Evolutionary conservation across 2,329 filamentous ascomycete species (phyloP).

Genomic region (Aspergillus spinulosporus): DNA sequence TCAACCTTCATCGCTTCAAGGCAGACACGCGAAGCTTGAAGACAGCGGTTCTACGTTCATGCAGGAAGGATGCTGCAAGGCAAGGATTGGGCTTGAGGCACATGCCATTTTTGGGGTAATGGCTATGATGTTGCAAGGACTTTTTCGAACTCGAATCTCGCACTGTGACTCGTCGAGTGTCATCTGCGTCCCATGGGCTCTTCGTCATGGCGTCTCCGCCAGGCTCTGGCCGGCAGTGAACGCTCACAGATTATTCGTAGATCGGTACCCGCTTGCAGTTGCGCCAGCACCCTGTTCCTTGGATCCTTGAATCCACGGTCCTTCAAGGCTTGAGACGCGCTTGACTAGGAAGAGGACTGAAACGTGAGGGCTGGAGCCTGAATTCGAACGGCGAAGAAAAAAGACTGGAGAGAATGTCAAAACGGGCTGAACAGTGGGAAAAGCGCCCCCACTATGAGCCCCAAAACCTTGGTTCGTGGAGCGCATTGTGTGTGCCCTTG

Average conservation of each 20-base stretch:
- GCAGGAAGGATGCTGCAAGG: constrained; percentile 33
- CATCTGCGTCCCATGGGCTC: constrained; percentile 25
- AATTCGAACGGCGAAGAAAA: background rate
- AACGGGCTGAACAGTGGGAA: constrained; percentile 12
- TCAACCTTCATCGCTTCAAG: background rate
- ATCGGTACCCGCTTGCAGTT: constrained; percentile 26
- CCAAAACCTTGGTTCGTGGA: constrained; percentile 20
- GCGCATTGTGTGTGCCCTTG: constrained; percentile 8
- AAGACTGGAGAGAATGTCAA: background rate
- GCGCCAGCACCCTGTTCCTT: constrained; percentile 20
- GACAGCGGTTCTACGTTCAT: constrained; percentile 5
- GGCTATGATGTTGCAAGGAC: constrained; percentile 12
- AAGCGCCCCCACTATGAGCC: constrained; percentile 17
- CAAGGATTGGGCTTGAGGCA: constrained; percentile 20
- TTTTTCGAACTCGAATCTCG: constrained; percentile 20
- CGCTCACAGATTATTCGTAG: constrained; percentile 23
- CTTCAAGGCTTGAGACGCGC: background rate
- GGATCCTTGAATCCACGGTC: constrained; percentile 15
- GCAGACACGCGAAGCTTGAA: background rate
- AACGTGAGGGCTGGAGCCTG: constrained; percentile 5
- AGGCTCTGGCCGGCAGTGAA: constrained; percentile 12
- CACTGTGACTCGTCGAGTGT: constrained; percentile 34
- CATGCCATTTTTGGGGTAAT: constrained; percentile 10
- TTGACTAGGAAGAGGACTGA: background rate
- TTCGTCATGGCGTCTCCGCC: constrained; percentile 27